These are phyloP conservation scores for Pleomassaria siparia DNA, from an alignment of 2,329 filamentous ascomycete species.

Conservation along the genomic window DNA sequence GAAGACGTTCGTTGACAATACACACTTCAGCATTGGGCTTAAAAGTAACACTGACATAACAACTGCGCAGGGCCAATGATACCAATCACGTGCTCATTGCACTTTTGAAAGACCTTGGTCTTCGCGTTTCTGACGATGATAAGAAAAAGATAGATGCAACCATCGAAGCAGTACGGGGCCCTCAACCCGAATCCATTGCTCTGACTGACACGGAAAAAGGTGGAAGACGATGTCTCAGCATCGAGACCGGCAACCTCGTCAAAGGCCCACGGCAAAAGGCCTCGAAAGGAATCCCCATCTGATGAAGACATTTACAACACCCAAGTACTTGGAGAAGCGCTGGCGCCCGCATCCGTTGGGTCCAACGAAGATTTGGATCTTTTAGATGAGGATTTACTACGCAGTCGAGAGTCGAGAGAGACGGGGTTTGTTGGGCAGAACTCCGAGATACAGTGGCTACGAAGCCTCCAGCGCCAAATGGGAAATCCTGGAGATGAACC, in stretches of 20 bases:
- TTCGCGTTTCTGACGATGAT: conserved; percentile 12
- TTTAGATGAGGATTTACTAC: conserved; percentile 22
- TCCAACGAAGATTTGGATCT: conserved; percentile 16
- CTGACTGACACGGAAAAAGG: neutral
- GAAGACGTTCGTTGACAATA: conserved; percentile 24
- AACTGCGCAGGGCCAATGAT: conserved; percentile 15
- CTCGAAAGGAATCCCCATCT: neutral
- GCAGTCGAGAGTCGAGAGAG: conserved; percentile 14
- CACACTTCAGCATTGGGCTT: neutral
- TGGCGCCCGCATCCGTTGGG: conserved; percentile 11
- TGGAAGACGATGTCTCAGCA: neutral
- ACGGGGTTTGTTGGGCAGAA: conserved; percentile 28
- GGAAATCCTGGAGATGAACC: neutral
- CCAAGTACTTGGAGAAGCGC: conserved; percentile 1
- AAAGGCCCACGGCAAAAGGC: conserved; percentile 8
- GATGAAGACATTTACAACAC: conserved; percentile 1
- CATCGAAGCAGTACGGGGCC: conserved; percentile 10
- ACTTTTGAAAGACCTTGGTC: conserved; percentile 19
- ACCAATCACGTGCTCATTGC: conserved; percentile 17
- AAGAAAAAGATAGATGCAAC: conserved; percentile 12
- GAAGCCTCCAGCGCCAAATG: conserved; percentile 16
- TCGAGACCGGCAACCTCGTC: neutral
- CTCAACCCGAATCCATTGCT: neutral
- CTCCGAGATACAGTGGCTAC: conserved; percentile 30
- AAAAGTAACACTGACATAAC: conserved; percentile 1